phyloP scores from a whole-genome alignment of 148 eudicot genomes.

The Cornus controversa region DNA sequence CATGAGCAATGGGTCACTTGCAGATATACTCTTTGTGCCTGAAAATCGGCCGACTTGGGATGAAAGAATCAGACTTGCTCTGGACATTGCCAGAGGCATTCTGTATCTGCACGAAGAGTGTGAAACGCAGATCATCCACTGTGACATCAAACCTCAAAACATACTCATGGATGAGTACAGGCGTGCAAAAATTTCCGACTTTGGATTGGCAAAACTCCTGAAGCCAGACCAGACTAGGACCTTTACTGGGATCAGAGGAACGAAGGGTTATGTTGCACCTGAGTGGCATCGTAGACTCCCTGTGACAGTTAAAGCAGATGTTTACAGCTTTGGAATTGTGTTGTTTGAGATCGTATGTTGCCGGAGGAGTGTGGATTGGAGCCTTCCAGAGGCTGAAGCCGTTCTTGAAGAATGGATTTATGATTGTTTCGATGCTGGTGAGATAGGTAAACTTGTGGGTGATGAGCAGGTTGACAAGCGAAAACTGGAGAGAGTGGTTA shows the following conservation, averaged over 20 bases:
- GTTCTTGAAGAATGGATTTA: slow-evolving; percentile 26
- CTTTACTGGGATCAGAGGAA: slow-evolving; percentile 24
- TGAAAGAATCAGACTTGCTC: slow-evolving; percentile 20
- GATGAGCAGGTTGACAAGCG: slow-evolving; percentile 5
- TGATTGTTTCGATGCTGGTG: neutral
- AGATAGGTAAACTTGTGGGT: slow-evolving; percentile 7
- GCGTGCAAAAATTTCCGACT: slow-evolving; percentile 23
- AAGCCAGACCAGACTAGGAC: slow-evolving; percentile 19
- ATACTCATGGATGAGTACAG: slow-evolving; percentile 17
- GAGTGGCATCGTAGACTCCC: slow-evolving; percentile 23
- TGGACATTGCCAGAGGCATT: slow-evolving; percentile 17
- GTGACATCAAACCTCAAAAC: slow-evolving; percentile 30
- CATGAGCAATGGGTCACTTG: slow-evolving; percentile 34
- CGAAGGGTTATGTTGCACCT: slow-evolving; percentile 30
- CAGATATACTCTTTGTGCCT: slow-evolving; percentile 18
- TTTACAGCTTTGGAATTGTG: slow-evolving; percentile 28
- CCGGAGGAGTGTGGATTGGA: slow-evolving; percentile 15
- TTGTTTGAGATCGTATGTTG: slow-evolving; percentile 20
- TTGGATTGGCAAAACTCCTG: slow-evolving; percentile 27
- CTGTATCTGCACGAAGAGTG: slow-evolving; percentile 30
- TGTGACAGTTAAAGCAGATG: slow-evolving; percentile 27
- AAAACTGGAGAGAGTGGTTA: slow-evolving; percentile 22
- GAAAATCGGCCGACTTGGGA: slow-evolving; percentile 13
- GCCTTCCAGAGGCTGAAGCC: slow-evolving; percentile 13
- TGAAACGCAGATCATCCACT: slow-evolving; percentile 27